A percentile compares a stretch with the other conserved stretches of the same genome.
Conservation (phyloP, 176 grass and related monocot species). For the Triticum timopheevii region DNA sequence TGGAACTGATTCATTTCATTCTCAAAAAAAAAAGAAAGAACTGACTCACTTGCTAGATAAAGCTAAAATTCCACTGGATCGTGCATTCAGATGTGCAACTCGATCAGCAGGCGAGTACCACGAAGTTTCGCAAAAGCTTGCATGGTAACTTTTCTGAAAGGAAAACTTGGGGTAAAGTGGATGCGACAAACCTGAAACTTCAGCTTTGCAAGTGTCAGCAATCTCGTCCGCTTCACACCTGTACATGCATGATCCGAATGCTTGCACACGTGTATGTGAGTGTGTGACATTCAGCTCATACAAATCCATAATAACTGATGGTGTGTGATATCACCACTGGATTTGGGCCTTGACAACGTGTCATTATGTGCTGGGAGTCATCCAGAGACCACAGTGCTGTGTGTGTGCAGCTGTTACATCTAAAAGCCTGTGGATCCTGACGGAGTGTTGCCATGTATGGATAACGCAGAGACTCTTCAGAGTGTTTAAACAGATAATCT, state of each 20-base stretch:
- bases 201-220: constrained; percentile 32
- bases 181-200: constrained; percentile 43
- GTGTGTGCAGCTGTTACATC: not conserved
- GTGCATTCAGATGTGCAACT: not conserved
- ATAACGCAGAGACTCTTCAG: not conserved
- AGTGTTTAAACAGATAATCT: constrained; percentile 4
- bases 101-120: not conserved
- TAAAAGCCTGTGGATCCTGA: constrained; percentile 24
- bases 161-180: not conserved
- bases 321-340: constrained; percentile 25
- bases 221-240: constrained; percentile 33
- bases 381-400: not conserved
- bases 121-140: constrained; percentile 15
- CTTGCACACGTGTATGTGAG: not conserved
- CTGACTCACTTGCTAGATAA: constrained; percentile 1
- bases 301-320: constrained; percentile 1
- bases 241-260: constrained; percentile 39
- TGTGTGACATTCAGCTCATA: constrained; percentile 19
- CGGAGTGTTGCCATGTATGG: constrained; percentile 1
- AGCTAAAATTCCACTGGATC: not conserved
- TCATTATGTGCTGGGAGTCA: not conserved
- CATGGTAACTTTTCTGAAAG: not conserved
- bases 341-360: not conserved
- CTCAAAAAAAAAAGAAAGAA: not conserved
- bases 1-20: not conserved